Base-by-base conservation (phyloP, 2,329 filamentous ascomycete species). In the Thelonectria blattea region DNA sequence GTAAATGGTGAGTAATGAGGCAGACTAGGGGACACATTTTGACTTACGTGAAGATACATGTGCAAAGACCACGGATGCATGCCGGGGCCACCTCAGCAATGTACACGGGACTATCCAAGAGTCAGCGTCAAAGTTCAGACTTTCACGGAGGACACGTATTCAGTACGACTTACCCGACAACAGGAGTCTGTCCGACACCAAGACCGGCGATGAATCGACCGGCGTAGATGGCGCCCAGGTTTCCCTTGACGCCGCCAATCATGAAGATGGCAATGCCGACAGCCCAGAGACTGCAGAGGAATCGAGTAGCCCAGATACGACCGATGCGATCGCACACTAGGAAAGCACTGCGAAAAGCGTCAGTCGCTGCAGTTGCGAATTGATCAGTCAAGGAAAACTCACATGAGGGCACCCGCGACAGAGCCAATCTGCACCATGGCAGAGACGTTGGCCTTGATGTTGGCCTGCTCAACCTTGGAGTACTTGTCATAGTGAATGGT, bases 351-450 rank as follows among this genome's bases (percentile, higher is more conserved):
- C 2, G 17, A 4, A 12, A 11, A 11, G n/a, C 20, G 42, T 61
- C 15, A 63, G 52, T 30, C 14, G 42, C 37, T 20, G 15, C 0
- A n/a, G 5, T 30, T 56, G 39, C 18, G 32, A 27, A 17, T 32
- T 17, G 54, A 30, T 47, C 11, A 30, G 30, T 22, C 11, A 17
- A n/a, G 32, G 27, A 8, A 30, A 46, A 59, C 76, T 72, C 71
- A 80, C 79, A 82, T 81, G 32, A 91, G 79, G 30, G 90, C 88
- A 45, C 91, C 91, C 4, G 80, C 87, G 30, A 93, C 89, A 22
- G 86, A 90, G 22, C 91, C 91, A 68, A 93, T 86, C 75, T 93
- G 91, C 0, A 93, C 91, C 91, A 93, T 93, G 49, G 89, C 85
- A 2, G 90, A 89, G 56, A 93, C 89, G 74, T 93, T 93, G 67